Evolutionary conservation across 306 rosid species (phyloP), one percentile per base, ranked within the genome.

Genomic region (Geum urbanum): DNA sequence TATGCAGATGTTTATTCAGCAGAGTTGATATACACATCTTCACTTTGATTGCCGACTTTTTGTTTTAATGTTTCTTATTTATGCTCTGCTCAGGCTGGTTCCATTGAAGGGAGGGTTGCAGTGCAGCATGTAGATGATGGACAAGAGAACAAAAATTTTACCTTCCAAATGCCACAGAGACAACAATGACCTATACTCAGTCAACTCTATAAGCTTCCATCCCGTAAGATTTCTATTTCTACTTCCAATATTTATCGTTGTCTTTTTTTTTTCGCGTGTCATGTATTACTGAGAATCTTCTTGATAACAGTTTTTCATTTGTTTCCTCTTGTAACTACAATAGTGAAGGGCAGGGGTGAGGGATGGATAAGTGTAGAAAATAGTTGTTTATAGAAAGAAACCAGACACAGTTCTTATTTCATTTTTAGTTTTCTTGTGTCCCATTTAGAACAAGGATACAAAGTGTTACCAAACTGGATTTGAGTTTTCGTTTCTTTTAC

Each of bases 21-120:
- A 32, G 4, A 32, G 37, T 32, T 32, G 37, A 32, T 32, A 1
- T 32, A 32, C 37, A 32, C 37, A 32, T 32, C 37, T 32, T 32
- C 37, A 32, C 4, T 32, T 32, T 32, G 37, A 32, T 53, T 54
- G 13, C 9, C 22, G 22, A 37, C 14, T 69, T 2, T 1, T 19
- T 39, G 20, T 19, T 51, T 22, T 27, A 16, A 22, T 24, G 27
- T 67, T 32, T 44, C 61, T 19, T 59, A 52, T 47, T 9, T 66
- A 7, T 41, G 61, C 70, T 61, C 22, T 77, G 57, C 66, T 52
- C 79, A 90, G 98, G 89, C 90, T 78, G 97, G 97, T 71, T 94
- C 98, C 11, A 88, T 88, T 47, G 98, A 94, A 77, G 98, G 98
- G 71, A 87, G 98, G 80, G 98, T 90, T 63, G 98, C 97, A 70